Conservation (phyloP, 495 filamentous ascomycete genomes). For the Talaromyces ruber region DNA sequence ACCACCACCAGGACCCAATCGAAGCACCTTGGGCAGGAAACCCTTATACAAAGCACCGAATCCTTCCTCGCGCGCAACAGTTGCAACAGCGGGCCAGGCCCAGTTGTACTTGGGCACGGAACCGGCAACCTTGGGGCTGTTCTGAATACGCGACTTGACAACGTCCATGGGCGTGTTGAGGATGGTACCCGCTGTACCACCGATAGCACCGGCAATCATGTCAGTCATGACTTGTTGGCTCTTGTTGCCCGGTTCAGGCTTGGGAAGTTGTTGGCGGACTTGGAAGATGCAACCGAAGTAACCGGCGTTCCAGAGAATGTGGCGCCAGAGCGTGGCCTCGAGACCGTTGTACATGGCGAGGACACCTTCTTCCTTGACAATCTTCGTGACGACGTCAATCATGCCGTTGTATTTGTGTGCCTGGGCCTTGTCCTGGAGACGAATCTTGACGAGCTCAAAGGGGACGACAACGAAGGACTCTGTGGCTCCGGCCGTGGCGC, state of each 20-base stretch:
- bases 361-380: conserved; percentile 71
- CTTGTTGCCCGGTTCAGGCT: conserved; percentile 62
- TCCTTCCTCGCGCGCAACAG: conserved; percentile 88
- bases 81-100: conserved; percentile 79
- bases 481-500: conserved; percentile 89
- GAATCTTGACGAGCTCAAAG: conserved; percentile 93
- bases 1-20: conserved; percentile 82
- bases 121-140: conserved; percentile 73
- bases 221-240: conserved; percentile 74
- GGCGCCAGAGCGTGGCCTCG: conserved; percentile 93
- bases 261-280: conserved; percentile 73
- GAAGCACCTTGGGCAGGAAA: conserved; percentile 89
- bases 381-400: conserved; percentile 84
- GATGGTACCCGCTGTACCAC: conserved; percentile 87
- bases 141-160: conserved; percentile 96
- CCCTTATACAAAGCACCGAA: conserved; percentile 93
- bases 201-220: conserved; percentile 73
- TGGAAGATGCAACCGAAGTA: conserved; percentile 99
- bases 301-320: conserved; percentile 93
- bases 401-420: conserved; percentile 89
- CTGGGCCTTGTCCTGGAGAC: conserved; percentile 90
- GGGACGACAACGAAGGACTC: conserved; percentile 94
- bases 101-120: conserved; percentile 91
- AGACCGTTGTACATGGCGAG: conserved; percentile 93
- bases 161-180: conserved; percentile 97